Conservation (phyloP, 768 basidiomycete genomes). For the Suillus americanus region DNA sequence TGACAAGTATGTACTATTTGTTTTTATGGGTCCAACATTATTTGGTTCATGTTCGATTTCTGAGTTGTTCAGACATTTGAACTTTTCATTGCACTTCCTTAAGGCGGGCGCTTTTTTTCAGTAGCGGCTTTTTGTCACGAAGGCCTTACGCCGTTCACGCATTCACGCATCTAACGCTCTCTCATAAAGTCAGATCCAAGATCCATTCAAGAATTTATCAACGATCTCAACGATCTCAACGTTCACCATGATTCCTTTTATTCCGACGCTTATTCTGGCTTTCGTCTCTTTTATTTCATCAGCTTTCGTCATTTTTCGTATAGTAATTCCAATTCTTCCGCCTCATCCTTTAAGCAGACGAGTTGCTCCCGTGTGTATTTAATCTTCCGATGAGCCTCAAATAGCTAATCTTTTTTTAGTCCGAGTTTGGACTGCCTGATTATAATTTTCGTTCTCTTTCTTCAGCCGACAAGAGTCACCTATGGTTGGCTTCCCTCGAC, state of each 20-base stretch:
- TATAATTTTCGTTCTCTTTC: constrained; percentile 57
- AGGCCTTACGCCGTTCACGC: constrained; percentile 39
- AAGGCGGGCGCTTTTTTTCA: constrained; percentile 18
- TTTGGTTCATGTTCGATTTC: constrained; percentile 20
- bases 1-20: constrained; percentile 19
- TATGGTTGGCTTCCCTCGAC: constrained; percentile 73
- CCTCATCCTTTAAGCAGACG: constrained; percentile 72
- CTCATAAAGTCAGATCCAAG: constrained; percentile 10
- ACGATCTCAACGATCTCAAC: constrained; percentile 18
- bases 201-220: constrained; percentile 12
- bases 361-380: constrained; percentile 61
- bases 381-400: constrained; percentile 1
- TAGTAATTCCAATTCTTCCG: constrained; percentile 72
- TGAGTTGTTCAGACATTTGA: constrained; percentile 2
- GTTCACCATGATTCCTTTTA: constrained; percentile 60
- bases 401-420: constrained; percentile 38
- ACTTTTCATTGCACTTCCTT: constrained; percentile 17
- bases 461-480: constrained; percentile 64
- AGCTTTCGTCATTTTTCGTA: constrained; percentile 73
- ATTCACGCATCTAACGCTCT: constrained; percentile 26
- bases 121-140: constrained; percentile 32
- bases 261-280: constrained; percentile 64
- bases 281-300: constrained; percentile 73
- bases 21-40: constrained; percentile 20
- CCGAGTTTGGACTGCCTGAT: constrained; percentile 74